Base-by-base conservation (phyloP, 331 rosid species). In the Quercus lobata region DNA sequence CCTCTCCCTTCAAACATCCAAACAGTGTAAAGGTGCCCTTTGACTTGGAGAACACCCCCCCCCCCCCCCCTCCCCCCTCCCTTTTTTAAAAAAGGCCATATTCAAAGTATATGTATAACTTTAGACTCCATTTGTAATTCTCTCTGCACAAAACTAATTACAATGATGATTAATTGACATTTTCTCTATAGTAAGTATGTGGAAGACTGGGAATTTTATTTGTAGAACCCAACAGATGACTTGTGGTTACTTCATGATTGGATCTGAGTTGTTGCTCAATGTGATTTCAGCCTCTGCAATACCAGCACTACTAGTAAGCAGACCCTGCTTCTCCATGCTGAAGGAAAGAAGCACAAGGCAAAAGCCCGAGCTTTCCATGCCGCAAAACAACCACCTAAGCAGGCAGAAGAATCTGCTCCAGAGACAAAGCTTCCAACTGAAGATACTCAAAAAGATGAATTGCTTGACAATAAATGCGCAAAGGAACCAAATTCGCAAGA, bases 341-440 rank as follows among this genome's bases (percentile, higher is more conserved):
- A 95, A 79, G 99, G 99, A 83, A 95, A 95, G 93, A 95, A 93
- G 88, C 99, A 93, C 83, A 89, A 83, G 86, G 97, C 87, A 25
- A 95, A 87, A 87, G 98, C 94, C 83, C 82, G 95, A 76, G 96
- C 90, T 49, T 74, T 89, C 84, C 96, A 85, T 77, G 90, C 91
- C 62, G 88, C 89, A 9, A 84, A 92, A 44, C 90, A 90, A 72
- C 90, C 69, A 76, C 80, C 85, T 22, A 73, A 56, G 81, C 82
- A 78, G 80, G 72, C 75, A 0, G 91, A 91, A 56, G 87, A 80
- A 57, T 76, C 88, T 74, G 78, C 80, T 34, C 72, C 71, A 35
- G 87, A 90, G 81, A 75, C 80, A 46, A 84, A 87, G 70, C 73
- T 46, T 78, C 58, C 80, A 21, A 72, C 60, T 44, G 94, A 79